Base-by-base conservation (phyloP, 1,284 basidiomycete species). In the Cutaneotrichosporon sp. region DNA sequence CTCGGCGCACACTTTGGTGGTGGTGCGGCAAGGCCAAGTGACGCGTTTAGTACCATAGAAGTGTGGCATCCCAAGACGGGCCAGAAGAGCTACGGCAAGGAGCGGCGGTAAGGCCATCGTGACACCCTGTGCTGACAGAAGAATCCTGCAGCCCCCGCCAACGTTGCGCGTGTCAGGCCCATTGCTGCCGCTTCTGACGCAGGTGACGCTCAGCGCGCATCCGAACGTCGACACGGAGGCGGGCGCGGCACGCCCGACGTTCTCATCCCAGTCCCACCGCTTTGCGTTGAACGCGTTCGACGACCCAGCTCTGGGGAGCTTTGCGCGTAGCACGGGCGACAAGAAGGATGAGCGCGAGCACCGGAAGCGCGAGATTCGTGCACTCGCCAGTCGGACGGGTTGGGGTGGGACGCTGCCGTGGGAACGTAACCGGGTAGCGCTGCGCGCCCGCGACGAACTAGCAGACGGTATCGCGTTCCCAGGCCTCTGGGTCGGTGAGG, bases 1-100 rank as follows among this genome's bases (percentile, higher is more conserved):
- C 44, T 59, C 9, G 17, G 30, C 18, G 46, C 51, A 4, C 50
- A 52, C 33, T 55, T 55, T n/a, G 39, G 30, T 8, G 37, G 35
- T 4, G 42, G 20, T 12, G 12, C 41, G 33, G 26, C 26, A 10
- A 5, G 26, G 7, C 26, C 26, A 5, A 30, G 26, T 10, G 51
- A 37, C 39, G 40, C 46, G 14, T 54, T 60, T 39, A 65, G 63
- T 0, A 65, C 60, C 1, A 46, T 73, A 5, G 61, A 70, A 43
- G 61, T 73, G 4, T 72, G 70, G 70, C 70, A 73, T 48, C 67
- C 68, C 8, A 66, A 58, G 20, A 66, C 69, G 4, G 69, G 59
- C 14, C 70, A 72, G 54, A 73, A 72, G 60, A 69, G 68, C 50
- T 73, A 73, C 43, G 66, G 63, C 17, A 69, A 70, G 44, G 72